Evolutionary conservation across 345 rosid genomes (phyloP).

Genomic region (Conringia planisiliqua): DNA sequence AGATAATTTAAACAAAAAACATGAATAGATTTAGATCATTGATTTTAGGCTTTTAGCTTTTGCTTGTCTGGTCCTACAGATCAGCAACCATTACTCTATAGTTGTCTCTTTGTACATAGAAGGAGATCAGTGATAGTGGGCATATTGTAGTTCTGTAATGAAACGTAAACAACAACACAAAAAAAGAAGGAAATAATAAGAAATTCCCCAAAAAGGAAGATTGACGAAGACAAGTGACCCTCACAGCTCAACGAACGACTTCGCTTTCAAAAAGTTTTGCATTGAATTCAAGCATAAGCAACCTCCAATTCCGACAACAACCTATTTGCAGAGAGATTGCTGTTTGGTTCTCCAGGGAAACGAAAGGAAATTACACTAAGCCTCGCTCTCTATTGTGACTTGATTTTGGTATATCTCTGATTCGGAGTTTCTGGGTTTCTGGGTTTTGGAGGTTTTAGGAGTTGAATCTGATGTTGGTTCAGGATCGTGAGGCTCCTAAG

Average conservation of each 20-base stretch:
- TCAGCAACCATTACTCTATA: not conserved
- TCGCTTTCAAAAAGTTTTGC: slow-evolving; percentile 7
- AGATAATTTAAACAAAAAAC: not conserved
- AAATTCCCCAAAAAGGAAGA: not conserved
- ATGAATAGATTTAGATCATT: not conserved
- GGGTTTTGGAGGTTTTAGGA: not conserved
- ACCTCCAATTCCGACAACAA: slow-evolving; percentile 17
- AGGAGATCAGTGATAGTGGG: not conserved
- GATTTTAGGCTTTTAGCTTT: not conserved
- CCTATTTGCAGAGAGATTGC: slow-evolving; percentile 3
- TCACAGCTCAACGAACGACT: slow-evolving; percentile 19
- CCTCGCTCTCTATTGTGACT: not conserved
- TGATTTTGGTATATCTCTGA: not conserved
- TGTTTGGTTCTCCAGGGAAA: not conserved
- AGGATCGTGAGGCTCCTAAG: slow-evolving; percentile 54
- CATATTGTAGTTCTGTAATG: not conserved
- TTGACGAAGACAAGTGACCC: slow-evolving; percentile 8
- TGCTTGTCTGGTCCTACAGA: slow-evolving; percentile 21
- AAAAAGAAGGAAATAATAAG: not conserved
- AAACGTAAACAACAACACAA: slow-evolving; percentile 12
- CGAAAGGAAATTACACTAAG: not conserved
- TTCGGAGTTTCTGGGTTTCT: not conserved
- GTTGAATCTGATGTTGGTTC: slow-evolving; percentile 70
- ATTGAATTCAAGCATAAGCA: slow-evolving; percentile 30
- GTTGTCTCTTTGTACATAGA: slow-evolving; percentile 5